A percentile compares a stretch with the other conserved stretches of the same genome.
phyloP scores from a whole-genome alignment of 371 early-diverging fungal genomes.

The Hamiltosporidium tvaerminnensis region DNA sequence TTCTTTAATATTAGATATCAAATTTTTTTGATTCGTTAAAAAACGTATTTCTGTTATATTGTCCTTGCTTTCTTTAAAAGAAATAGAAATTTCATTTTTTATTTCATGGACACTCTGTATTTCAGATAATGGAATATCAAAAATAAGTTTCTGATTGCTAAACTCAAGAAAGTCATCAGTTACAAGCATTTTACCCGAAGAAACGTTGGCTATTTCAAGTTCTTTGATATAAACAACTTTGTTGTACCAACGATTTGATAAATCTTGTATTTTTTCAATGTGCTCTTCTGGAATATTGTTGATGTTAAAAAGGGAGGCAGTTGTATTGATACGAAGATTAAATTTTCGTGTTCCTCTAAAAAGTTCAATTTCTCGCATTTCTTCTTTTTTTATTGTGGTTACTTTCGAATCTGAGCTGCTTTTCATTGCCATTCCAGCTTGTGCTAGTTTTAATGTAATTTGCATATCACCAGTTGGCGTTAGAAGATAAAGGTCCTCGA shows the following conservation, averaged over 20 bases:
- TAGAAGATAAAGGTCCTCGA: neutral
- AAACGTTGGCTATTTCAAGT: constrained; percentile 30
- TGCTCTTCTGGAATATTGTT: constrained; percentile 32
- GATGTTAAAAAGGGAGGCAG: constrained; percentile 20
- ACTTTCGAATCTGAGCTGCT: constrained; percentile 8
- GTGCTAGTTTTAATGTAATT: constrained; percentile 33
- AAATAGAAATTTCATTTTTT: constrained; percentile 39
- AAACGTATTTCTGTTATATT: constrained; percentile 34
- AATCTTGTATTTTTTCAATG: constrained; percentile 30
- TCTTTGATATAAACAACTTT: constrained; percentile 37
- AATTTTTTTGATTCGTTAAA: constrained; percentile 7
- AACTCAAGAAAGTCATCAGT: constrained; percentile 38
- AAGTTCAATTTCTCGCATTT: constrained; percentile 43
- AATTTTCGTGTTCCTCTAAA: constrained; percentile 35
- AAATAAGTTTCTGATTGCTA: constrained; percentile 31
- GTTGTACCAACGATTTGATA: constrained; percentile 28
- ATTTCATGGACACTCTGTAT: constrained; percentile 45
- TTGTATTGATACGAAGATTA: constrained; percentile 28
- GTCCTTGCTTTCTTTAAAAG: constrained; percentile 28
- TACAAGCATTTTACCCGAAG: constrained; percentile 31
- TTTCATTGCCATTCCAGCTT: constrained; percentile 47
- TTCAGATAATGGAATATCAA: constrained; percentile 45
- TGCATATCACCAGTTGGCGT: neutral
- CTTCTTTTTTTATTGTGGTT: constrained; percentile 30
- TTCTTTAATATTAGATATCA: constrained; percentile 28